phyloP scores from a whole-genome alignment of 2,329 filamentous ascomycete genomes.

The Penicillium sp. region DNA sequence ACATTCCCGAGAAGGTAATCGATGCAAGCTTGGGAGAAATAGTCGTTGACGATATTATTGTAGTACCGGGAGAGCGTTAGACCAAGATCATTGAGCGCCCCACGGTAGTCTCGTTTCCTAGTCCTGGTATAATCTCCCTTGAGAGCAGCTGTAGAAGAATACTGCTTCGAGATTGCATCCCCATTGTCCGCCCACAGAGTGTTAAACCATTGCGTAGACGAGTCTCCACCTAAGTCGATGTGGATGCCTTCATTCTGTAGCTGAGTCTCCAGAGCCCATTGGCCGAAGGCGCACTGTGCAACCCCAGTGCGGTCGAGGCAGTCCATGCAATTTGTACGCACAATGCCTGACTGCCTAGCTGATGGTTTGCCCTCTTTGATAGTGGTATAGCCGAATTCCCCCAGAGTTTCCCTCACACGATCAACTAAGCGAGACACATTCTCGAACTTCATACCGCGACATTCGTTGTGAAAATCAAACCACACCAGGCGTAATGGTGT shows the following conservation, averaged over 20 bases:
- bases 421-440: constrained; percentile 83
- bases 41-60: constrained; percentile 94
- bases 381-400: constrained; percentile 73
- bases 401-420: constrained; percentile 68
- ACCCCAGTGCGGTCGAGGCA: constrained; percentile 96
- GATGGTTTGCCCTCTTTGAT: constrained; percentile 49
- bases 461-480: constrained; percentile 96
- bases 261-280: constrained; percentile 79
- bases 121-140: constrained; percentile 97
- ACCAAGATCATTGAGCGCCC: constrained; percentile 87
- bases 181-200: constrained; percentile 97
- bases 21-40: constrained; percentile 92
- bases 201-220: constrained; percentile 91
- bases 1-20: constrained; percentile 93
- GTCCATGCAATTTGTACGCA: constrained; percentile 99
- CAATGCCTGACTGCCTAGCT: constrained; percentile 69
- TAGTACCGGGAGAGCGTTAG: constrained; percentile 77
- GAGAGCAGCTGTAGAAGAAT: constrained; percentile 91
- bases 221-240: constrained; percentile 74
- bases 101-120: constrained; percentile 84
- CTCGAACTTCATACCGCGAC: constrained; percentile 96
- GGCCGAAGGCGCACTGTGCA: constrained; percentile 87
- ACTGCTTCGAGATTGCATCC: constrained; percentile 92
- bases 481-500: constrained; percentile 75
- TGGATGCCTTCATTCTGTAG: constrained; percentile 75